phyloP scores from a whole-genome alignment of 139 green algal species.

The Coelastrella sp. region DNA sequence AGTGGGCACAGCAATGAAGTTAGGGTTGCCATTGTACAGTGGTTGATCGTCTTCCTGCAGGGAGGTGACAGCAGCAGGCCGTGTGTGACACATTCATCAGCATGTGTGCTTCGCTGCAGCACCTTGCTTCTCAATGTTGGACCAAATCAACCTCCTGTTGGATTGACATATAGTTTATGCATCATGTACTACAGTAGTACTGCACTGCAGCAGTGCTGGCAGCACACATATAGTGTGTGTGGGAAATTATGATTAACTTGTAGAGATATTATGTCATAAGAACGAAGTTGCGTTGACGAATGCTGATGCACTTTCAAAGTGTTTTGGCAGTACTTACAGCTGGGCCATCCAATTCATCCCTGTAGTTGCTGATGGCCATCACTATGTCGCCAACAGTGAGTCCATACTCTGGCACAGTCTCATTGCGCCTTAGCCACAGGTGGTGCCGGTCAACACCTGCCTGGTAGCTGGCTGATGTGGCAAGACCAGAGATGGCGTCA shows the following conservation, averaged over 20 bases:
- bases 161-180: too few species aligned
- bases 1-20: slow-evolving; percentile 41
- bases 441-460: slow-evolving; percentile 38
- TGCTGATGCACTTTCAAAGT: neutral
- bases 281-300: neutral
- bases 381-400: slow-evolving; percentile 36
- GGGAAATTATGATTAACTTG: too few species aligned
- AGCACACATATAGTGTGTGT: too few species aligned
- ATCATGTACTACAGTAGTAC: too few species aligned
- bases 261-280: too few species aligned
- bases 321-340: neutral
- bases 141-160: too few species aligned
- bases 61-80: neutral
- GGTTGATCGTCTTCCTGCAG: slow-evolving; percentile 37
- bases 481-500: slow-evolving; percentile 28
- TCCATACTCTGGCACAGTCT: slow-evolving; percentile 43
- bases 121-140: too few species aligned
- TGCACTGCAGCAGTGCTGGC: too few species aligned
- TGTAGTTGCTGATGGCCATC: slow-evolving; percentile 27
- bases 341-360: neutral
- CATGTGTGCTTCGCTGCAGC: too few species aligned
- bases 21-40: slow-evolving; percentile 28
- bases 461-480: slow-evolving; percentile 35
- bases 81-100: too few species aligned
- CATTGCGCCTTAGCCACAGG: slow-evolving; percentile 36